phyloP scores from a whole-genome alignment of 257 asterid genomes.

The Thymus quinquecostatus region DNA sequence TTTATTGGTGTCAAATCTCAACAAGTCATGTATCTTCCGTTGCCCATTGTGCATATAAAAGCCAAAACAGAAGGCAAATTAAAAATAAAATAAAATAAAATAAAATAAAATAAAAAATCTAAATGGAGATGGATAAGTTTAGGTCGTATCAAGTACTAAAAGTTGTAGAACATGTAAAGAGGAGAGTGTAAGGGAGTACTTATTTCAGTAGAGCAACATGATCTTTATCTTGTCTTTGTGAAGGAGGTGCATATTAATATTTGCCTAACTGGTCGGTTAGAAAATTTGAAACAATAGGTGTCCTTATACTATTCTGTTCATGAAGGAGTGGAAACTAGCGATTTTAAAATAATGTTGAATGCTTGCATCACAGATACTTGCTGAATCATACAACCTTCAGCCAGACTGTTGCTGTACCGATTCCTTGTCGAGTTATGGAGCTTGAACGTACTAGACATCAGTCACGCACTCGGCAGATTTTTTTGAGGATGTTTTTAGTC shows the following conservation, averaged over 20 bases:
- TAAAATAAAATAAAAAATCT: neutral
- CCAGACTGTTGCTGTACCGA: neutral
- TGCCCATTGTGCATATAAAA: neutral
- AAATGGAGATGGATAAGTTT: neutral
- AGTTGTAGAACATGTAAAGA: neutral
- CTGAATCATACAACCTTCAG: conserved; percentile 7
- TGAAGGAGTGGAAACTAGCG: neutral
- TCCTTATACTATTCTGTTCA: conserved; percentile 7
- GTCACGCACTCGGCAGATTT: too few relatives aligned
- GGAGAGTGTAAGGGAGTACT: neutral
- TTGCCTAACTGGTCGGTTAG: conserved; percentile 13
- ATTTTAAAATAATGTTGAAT: neutral
- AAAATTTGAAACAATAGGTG: neutral
- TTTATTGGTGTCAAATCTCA: too few relatives aligned
- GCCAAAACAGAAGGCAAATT: neutral
- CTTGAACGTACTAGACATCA: too few relatives aligned
- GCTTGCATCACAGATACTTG: conserved; percentile 15
- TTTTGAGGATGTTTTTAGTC: too few relatives aligned
- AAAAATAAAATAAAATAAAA: too few relatives aligned
- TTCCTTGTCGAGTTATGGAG: neutral
- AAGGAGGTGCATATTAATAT: conserved; percentile 3
- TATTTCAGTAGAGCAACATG: neutral
- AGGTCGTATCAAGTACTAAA: neutral
- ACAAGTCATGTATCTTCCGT: neutral
- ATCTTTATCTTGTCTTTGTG: conserved; percentile 12